Evolutionary conservation across 164 flowering plant species (phyloP), one percentile per base, ranked within the genome.

Genomic region (Aristolochia fimbriata): DNA sequence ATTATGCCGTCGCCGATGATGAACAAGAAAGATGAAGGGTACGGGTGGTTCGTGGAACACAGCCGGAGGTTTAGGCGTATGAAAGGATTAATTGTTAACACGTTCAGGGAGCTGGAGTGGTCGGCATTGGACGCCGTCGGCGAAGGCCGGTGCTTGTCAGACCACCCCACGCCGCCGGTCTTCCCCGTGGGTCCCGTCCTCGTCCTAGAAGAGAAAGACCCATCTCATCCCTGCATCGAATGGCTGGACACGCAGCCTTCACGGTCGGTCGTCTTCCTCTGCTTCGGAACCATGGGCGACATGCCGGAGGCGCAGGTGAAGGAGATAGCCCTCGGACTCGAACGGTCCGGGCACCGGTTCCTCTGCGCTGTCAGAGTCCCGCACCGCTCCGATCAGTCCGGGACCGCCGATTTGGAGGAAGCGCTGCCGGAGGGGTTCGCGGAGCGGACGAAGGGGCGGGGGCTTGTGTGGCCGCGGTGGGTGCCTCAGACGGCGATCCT

Each of bases 241-340:
- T 64, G 67, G 67, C 55, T 64, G 0, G 55, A 55, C 47, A 14
- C 27, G 46, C 61, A 64, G 55, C 67, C 60, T 4, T 48, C 19
- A 13, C 22, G 19, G 17, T 56, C 61, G 4, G 67, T 64, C 19
- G 55, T 64, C 15, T 64, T 55, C 61, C 31, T 64, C 19, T 64
- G 67, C 47, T 64, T 64, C 20, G 67, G 67, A 9, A 64, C 60
- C 67, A 47, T 15, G 61, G 60, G 61, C 47, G 15, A 49, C 3
- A 50, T 65, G 5, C 6, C 50, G 4, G 21, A 2, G 16, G 59
- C 30, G 2, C 80, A 77, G 49, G 55, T 71, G n/a, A 61, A n/a
- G n/a, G 74, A 67, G 65, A 63, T 71, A 8, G 61, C 56, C 0
- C n/a, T 17, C 0, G 68, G 68, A 7, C 31, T 65, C 8, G 62